Evolutionary conservation across 208 protist species (phyloP).

Genomic region (Vickermania spadyakhi): DNA sequence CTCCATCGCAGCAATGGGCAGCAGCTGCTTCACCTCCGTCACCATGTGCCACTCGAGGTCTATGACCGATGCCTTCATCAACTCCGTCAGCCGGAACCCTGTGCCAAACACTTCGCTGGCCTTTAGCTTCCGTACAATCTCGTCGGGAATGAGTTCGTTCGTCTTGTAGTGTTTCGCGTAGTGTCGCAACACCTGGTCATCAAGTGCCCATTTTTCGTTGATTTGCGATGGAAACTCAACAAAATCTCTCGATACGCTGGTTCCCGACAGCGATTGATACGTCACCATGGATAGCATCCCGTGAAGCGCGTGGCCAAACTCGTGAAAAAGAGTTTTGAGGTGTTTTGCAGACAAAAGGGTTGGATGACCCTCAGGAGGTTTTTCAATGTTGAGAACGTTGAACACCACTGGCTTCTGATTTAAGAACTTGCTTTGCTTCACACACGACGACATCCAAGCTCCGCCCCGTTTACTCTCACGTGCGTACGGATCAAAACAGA

Average conservation of each 20-base stretch:
- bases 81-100: slow-evolving; percentile 9
- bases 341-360: slow-evolving; percentile 21
- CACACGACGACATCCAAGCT: slow-evolving; percentile 7
- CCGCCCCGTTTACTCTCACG: slow-evolving; percentile 5
- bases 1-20: slow-evolving; percentile 2
- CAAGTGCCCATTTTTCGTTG: slow-evolving; percentile 29
- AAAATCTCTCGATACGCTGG: slow-evolving; percentile 32
- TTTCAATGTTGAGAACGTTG: slow-evolving; percentile 16
- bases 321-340: slow-evolving; percentile 20
- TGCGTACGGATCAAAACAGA: slow-evolving; percentile 3
- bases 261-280: slow-evolving; percentile 16
- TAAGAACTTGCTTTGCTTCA: not conserved
- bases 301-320: slow-evolving; percentile 22
- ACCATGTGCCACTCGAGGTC: slow-evolving; percentile 16
- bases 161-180: slow-evolving; percentile 22
- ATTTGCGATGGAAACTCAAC: slow-evolving; percentile 40
- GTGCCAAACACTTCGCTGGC: slow-evolving; percentile 3
- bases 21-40: slow-evolving; percentile 2
- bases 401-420: slow-evolving; percentile 1
- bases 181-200: slow-evolving; percentile 10
- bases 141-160: slow-evolving; percentile 12
- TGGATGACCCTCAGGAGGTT: slow-evolving; percentile 12
- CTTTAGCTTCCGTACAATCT: slow-evolving; percentile 14
- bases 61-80: slow-evolving; percentile 8
- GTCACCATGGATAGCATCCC: slow-evolving; percentile 21